These are phyloP conservation scores for Peniophora sp. DNA, from an alignment of 1,284 basidiomycete species.

Conservation along the genomic window DNA sequence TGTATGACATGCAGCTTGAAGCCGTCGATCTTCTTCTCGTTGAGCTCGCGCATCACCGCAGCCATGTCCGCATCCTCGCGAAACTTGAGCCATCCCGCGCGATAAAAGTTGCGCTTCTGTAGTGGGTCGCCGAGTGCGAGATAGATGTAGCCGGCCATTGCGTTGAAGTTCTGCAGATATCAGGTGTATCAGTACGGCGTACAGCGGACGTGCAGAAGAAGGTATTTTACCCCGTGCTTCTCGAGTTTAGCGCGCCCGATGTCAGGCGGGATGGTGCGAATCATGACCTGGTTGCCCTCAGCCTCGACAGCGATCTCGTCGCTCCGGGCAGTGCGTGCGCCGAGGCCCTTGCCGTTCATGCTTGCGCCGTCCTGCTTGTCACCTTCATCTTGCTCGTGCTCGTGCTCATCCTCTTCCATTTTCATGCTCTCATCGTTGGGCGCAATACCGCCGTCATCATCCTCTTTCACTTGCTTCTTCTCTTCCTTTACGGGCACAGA, in stretches of 20 bases:
- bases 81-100: slow-evolving; percentile 89
- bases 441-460: slow-evolving; percentile 16
- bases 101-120: slow-evolving; percentile 84
- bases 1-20: slow-evolving; percentile 88
- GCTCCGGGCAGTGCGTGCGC: slow-evolving; percentile 44
- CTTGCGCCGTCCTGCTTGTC: slow-evolving; percentile 53
- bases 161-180: slow-evolving; percentile 47
- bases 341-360: slow-evolving; percentile 45
- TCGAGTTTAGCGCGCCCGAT: slow-evolving; percentile 84
- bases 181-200: slow-evolving; percentile 3
- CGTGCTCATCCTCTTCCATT: slow-evolving; percentile 41
- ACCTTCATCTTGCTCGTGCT: slow-evolving; percentile 64
- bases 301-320: slow-evolving; percentile 73
- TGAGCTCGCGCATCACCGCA: slow-evolving; percentile 60
- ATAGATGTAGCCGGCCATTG: slow-evolving; percentile 66
- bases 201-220: slow-evolving; percentile 8
- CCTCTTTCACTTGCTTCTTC: slow-evolving; percentile 16
- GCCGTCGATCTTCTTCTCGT: slow-evolving; percentile 88
- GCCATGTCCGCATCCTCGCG: slow-evolving; percentile 76
- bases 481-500: slow-evolving; percentile 3
- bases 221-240: slow-evolving; percentile 58
- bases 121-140: slow-evolving; percentile 86
- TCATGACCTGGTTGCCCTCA: slow-evolving; percentile 86
- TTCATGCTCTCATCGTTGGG: slow-evolving; percentile 35
- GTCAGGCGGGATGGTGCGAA: slow-evolving; percentile 87